phyloP scores from a whole-genome alignment of 495 filamentous ascomycete genomes.

The Penicillium flavigenum region DNA sequence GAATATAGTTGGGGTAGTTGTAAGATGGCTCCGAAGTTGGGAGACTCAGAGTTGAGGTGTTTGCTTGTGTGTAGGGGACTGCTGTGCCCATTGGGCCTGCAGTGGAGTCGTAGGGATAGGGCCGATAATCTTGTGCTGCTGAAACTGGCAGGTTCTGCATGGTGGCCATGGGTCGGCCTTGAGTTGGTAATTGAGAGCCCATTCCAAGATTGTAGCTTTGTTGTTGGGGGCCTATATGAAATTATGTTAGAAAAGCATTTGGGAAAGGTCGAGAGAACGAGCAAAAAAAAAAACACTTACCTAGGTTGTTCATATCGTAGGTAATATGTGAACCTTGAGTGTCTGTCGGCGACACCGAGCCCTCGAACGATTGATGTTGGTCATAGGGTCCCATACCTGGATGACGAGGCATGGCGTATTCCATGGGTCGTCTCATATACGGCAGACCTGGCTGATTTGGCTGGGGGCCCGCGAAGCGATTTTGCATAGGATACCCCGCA shows the following conservation, averaged over 20 bases:
- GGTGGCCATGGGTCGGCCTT: constrained; percentile 32
- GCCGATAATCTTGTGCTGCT: constrained; percentile 36
- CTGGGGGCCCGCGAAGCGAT: constrained; percentile 31
- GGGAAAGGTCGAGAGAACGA: not conserved
- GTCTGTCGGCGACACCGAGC: constrained; percentile 43
- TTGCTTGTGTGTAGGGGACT: constrained; percentile 37
- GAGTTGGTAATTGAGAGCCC: constrained; percentile 32
- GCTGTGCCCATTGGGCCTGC: constrained; percentile 29
- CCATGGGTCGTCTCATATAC: constrained; percentile 38
- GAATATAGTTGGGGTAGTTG: constrained; percentile 40
- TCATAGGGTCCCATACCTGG: constrained; percentile 37
- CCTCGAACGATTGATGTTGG: constrained; percentile 35
- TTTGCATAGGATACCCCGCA: constrained; percentile 34
- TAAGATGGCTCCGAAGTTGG: constrained; percentile 37
- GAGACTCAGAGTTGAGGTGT: constrained; percentile 41
- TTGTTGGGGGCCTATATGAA: constrained; percentile 29
- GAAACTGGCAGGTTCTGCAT: constrained; percentile 38
- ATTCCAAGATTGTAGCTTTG: constrained; percentile 39
- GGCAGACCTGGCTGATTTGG: constrained; percentile 34
- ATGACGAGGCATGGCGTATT: constrained; percentile 35
- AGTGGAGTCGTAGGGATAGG: constrained; percentile 37
- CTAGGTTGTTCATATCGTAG: constrained; percentile 34
- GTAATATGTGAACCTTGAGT: constrained; percentile 23
- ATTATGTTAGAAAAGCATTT: constrained; percentile 16
- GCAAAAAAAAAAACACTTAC: constrained; percentile 8